Conservation (phyloP, 2,329 filamentous ascomycete genomes). For the Trichothecium roseum region DNA sequence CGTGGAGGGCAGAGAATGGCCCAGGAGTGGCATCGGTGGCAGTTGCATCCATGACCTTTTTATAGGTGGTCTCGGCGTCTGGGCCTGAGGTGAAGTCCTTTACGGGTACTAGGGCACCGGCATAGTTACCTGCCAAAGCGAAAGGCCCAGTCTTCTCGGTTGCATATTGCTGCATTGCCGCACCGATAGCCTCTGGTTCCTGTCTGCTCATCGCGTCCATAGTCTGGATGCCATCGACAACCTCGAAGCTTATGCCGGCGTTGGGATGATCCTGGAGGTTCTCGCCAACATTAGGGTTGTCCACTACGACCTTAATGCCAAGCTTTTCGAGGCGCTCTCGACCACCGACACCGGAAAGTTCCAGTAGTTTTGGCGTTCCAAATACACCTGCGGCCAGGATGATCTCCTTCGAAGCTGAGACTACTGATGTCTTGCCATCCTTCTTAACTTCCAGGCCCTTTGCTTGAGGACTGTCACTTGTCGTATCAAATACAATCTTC, state of each 20-base stretch:
- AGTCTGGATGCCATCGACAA: slow-evolving; percentile 10
- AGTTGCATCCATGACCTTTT: no score
- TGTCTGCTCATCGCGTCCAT: slow-evolving; percentile 5
- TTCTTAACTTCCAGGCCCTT: no score
- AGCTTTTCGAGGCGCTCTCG: slow-evolving; percentile 25
- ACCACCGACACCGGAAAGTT: slow-evolving; percentile 33
- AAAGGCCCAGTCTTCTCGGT: slow-evolving; percentile 10
- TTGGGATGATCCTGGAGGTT: slow-evolving; percentile 23
- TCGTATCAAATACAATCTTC: slow-evolving; percentile 17
- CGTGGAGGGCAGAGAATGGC: no score
- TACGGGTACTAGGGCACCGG: no score
- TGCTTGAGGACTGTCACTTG: slow-evolving; percentile 4
- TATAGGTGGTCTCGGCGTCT: no score
- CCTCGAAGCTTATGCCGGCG: slow-evolving; percentile 11
- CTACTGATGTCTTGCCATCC: slow-evolving; percentile 6
- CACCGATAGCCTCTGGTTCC: slow-evolving; percentile 8
- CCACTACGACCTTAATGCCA: slow-evolving; percentile 38
- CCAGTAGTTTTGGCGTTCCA: slow-evolving; percentile 34
- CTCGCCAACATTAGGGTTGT: slow-evolving; percentile 48
- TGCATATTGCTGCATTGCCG: slow-evolving; percentile 12
- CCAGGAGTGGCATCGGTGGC: no score
- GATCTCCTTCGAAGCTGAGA: slow-evolving; percentile 29
- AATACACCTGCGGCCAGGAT: slow-evolving; percentile 36
- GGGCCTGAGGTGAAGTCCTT: no score
- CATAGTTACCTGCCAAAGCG: slow-evolving; percentile 1